Conservation (phyloP, 306 rosid species). For the Luffa aegyptiaca region DNA sequence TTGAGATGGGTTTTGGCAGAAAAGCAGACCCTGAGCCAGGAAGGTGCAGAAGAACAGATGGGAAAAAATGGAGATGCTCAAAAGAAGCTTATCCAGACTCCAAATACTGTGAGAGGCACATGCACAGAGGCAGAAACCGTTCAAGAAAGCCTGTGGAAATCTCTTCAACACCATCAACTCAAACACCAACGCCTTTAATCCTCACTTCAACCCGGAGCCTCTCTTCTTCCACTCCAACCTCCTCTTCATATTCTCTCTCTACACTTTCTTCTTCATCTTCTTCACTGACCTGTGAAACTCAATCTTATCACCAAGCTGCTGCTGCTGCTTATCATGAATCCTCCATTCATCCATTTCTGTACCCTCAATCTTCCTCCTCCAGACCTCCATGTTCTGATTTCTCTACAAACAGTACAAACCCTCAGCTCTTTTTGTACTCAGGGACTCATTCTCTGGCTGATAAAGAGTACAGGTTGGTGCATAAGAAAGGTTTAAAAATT, state of each 20-base stretch:
- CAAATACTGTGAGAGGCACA: slow-evolving; percentile 96
- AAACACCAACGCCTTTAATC: slow-evolving; percentile 14
- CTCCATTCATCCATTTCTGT: slow-evolving; percentile 39
- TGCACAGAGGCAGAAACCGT: slow-evolving; percentile 99
- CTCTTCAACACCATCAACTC: slow-evolving; percentile 24
- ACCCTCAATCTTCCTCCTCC: slow-evolving; percentile 39
- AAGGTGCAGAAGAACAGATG: slow-evolving; percentile 99
- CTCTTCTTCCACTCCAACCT: slow-evolving; percentile 22
- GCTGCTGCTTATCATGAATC: slow-evolving; percentile 35
- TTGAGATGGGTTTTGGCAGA: slow-evolving; percentile 92
- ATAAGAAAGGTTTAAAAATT: neutral
- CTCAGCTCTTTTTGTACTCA: slow-evolving; percentile 55
- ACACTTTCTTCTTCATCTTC: slow-evolving; percentile 36
- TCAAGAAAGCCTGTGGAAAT: slow-evolving; percentile 99
- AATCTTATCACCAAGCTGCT: slow-evolving; percentile 18
- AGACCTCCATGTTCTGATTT: slow-evolving; percentile 41
- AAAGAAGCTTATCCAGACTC: slow-evolving; percentile 98
- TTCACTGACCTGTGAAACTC: slow-evolving; percentile 31
- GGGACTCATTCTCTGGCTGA: slow-evolving; percentile 35
- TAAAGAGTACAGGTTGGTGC: slow-evolving; percentile 58
- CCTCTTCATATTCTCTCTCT: slow-evolving; percentile 25
- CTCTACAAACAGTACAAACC: slow-evolving; percentile 32
- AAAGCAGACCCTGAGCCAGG: slow-evolving; percentile 99
- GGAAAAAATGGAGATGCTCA: slow-evolving; percentile 99
- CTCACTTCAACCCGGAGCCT: slow-evolving; percentile 10